Conservation (phyloP, 768 basidiomycete genomes). For the Brasilioporus rufonigricans region DNA sequence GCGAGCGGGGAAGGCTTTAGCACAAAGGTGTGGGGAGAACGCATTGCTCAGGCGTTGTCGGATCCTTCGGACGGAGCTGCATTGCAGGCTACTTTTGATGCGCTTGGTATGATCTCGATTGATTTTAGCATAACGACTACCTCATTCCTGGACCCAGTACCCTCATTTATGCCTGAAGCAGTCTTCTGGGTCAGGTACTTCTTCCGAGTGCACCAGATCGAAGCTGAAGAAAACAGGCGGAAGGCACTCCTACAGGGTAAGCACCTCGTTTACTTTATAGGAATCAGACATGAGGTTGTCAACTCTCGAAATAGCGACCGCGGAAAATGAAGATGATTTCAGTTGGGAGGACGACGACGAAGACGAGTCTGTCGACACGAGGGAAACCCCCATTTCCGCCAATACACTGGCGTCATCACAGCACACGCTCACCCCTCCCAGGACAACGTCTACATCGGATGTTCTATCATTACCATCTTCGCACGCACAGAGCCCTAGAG, state of each 20-base stretch:
- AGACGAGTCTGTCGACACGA: constrained; percentile 49
- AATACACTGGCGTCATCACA: constrained; percentile 21
- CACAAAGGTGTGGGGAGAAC: constrained; percentile 51
- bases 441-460: constrained; percentile 16
- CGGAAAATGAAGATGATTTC: constrained; percentile 81
- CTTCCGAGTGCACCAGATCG: constrained; percentile 83
- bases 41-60: constrained; percentile 46
- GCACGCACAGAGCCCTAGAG: constrained; percentile 43
- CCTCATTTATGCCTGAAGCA: constrained; percentile 56
- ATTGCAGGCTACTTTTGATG: constrained; percentile 51
- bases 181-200: constrained; percentile 89
- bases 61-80: constrained; percentile 51
- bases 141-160: constrained; percentile 42
- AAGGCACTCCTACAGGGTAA: constrained; percentile 73
- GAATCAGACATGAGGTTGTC: background rate
- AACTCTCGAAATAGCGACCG: constrained; percentile 40
- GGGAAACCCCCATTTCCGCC: background rate
- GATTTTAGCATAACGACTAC: background rate
- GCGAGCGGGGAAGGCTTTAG: constrained; percentile 53
- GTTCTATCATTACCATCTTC: constrained; percentile 31
- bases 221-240: constrained; percentile 73
- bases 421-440: constrained; percentile 26
- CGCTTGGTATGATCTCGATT: constrained; percentile 50
- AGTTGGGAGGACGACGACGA: constrained; percentile 91
- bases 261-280: constrained; percentile 9